Base-by-base conservation (phyloP, 768 basidiomycete genomes). In the Mycena filopes region DNA sequence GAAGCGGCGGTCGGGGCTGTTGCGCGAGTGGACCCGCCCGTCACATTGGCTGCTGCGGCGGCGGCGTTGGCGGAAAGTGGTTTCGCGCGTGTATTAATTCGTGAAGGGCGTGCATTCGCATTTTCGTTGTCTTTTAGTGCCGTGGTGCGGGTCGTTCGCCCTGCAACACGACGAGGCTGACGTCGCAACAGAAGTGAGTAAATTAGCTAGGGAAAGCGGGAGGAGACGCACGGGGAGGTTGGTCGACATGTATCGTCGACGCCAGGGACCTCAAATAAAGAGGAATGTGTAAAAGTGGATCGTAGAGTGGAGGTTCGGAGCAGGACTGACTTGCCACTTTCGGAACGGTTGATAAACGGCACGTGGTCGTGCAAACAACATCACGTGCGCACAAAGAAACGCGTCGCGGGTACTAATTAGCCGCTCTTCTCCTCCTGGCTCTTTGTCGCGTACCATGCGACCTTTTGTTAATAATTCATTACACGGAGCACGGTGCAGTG, bases 121-220 rank as follows among this genome's bases (percentile, higher is more conserved):
- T 92, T 93, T 83, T 93, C 91, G 74, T 79, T 85, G 74, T 89
- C 87, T 74, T 86, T 87, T 72, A 80, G 81, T 50, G 84, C 82
- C 59, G 83, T 77, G 26, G 79, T 78, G 68, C 86, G 86, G 60
- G 84, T 82, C 43, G 83, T 79, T 75, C 88, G 84, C 61, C 87
- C 85, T 50, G 85, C 84, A 78, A 85, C 84, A 78, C 91, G 87
- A 70, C 91, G 87, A 49, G 55, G 60, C 68, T 69, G 38, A 2
- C 28, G 25, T 33, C 9, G 33, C 13, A 31, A n/a, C 15, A 28
- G 23, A 15, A 15, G 48, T 61, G 2, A 61, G 55, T 47, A 38
- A 31, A 29, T 5, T 47, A n/a, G n/a, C n/a, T 4, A 12, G 7
- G 3, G 9, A 5, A 11, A 38, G 42, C 48, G 55, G 54, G 42